Evolutionary conservation across 2,329 filamentous ascomycete genomes (phyloP), one percentile per base, ranked within the genome.

Genomic region (Colletotrichum tropicicola): DNA sequence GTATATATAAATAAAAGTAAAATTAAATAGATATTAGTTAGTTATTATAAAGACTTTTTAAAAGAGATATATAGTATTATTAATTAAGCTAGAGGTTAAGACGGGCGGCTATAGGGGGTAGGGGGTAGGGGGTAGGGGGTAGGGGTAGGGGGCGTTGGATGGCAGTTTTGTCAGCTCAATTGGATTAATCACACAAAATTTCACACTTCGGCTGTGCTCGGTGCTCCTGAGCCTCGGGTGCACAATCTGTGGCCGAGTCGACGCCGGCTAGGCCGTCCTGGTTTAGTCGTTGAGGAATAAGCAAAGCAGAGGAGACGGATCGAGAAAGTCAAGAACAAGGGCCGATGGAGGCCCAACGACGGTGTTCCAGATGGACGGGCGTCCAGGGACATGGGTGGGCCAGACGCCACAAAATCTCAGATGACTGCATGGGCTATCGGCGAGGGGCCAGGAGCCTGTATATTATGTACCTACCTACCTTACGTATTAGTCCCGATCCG

Each of bases 361-460:
- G 37, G 25, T 45, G 51, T 39, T 49, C 57, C 49, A 65, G 43
- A 49, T 49, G 49, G 43, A 49, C 45, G 44, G 57, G 49, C 49
- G 32, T 32, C 49, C 49, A 54, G 47, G 54, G 60, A 37, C 27
- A 45, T 44, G 56, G 27, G n/a, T 48, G 41, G 47, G 48, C 39
- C 37, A 28, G 59, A 43, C 49, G 61, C 61, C 61, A 65, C 57
- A 44, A 55, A 55, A n/a, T 65, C 61, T 55, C 61, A 61, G 27
- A 55, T 55, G 48, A 44, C 61, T 65, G 56, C 43, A 45, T 65
- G 56, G 35, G 21, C 12, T 54, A 44, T 54, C 44, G 43, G 35
- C 49, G 30, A 37, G 21, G 15, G 32, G 47, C 13, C 41, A 47
- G 41, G 6, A 37, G 41, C 12, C 15, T 35, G 53, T 12, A 35